Evolutionary conservation across 345 rosid genomes (phyloP).

Genomic region (Lepidium aucheri): DNA sequence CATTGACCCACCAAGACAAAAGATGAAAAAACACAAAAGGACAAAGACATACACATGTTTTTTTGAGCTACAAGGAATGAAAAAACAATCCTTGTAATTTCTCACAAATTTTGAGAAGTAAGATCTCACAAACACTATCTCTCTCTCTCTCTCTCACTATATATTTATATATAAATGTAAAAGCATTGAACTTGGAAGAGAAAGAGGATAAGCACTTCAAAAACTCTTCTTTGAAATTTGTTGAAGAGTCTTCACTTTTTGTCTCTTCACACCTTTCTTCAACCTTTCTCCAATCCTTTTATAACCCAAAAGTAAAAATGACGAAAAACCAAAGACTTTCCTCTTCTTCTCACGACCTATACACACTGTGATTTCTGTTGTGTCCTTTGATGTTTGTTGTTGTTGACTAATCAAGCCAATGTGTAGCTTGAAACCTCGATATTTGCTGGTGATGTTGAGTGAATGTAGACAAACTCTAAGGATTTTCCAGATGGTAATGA

Average conservation of each 20-base stretch:
- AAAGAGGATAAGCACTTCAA: constrained; percentile 97
- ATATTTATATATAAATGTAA: constrained; percentile 19
- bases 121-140: constrained; percentile 29
- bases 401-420: constrained; percentile 40
- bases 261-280: constrained; percentile 33
- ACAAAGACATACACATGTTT: constrained; percentile 9
- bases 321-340: constrained; percentile 23
- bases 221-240: constrained; percentile 25
- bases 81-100: constrained; percentile 31
- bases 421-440: constrained; percentile 68
- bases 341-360: constrained; percentile 15
- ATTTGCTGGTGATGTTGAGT: constrained; percentile 57
- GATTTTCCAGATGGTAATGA: constrained; percentile 64
- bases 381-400: constrained; percentile 1
- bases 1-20: constrained; percentile 6
- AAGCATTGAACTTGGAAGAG: constrained; percentile 39
- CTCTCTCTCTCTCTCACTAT: constrained; percentile 3
- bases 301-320: constrained; percentile 28
- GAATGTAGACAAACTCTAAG: constrained; percentile 86
- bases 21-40: constrained; percentile 9
- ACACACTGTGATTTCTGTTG: constrained; percentile 15
- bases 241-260: constrained; percentile 22
- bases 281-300: constrained; percentile 20
- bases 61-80: constrained; percentile 28
- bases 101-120: constrained; percentile 19